phyloP scores from a whole-genome alignment of 208 protist species.

The Trypanosoma vivax region DNA sequence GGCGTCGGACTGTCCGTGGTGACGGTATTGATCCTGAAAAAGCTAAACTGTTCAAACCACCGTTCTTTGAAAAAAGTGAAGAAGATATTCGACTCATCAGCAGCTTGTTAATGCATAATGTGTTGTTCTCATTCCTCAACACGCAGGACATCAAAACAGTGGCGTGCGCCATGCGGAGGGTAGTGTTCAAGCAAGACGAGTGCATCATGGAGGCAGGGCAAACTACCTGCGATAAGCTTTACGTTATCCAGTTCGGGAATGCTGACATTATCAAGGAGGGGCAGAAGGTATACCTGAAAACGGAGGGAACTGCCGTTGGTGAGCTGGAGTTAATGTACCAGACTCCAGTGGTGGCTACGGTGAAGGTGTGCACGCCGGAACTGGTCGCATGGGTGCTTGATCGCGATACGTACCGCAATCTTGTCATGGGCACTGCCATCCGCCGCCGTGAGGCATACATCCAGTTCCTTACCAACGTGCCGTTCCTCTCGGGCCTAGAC shows the following conservation, averaged over 20 bases:
- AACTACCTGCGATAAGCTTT: conserved; percentile 73
- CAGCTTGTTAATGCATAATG: conserved; percentile 73
- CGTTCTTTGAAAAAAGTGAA: conserved; percentile 66
- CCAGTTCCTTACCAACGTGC: conserved; percentile 63
- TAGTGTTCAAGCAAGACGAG: conserved; percentile 68
- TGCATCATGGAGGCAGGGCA: conserved; percentile 70
- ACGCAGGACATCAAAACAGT: conserved; percentile 59
- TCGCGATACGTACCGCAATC: conserved; percentile 86
- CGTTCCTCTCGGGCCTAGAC: conserved; percentile 75
- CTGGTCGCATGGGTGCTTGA: conserved; percentile 86
- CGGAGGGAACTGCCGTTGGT: conserved; percentile 76
- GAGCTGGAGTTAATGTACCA: conserved; percentile 90
- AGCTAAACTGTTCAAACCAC: conserved; percentile 72
- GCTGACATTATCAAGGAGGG: conserved; percentile 86
- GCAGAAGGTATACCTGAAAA: conserved; percentile 86
- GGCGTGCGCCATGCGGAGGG: conserved; percentile 74
- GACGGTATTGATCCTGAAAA: conserved; percentile 77
- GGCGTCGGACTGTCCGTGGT: conserved; percentile 76
- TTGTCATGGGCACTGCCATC: conserved; percentile 86
- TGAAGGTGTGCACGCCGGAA: conserved; percentile 66
- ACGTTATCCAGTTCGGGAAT: conserved; percentile 78
- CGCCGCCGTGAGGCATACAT: conserved; percentile 78
- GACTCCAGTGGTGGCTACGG: conserved; percentile 76
- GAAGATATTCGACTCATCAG: conserved; percentile 74
- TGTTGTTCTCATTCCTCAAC: conserved; percentile 82